Evolutionary conservation across 2,329 filamentous ascomycete species (phyloP).

Genomic region (Periconia sp.): DNA sequence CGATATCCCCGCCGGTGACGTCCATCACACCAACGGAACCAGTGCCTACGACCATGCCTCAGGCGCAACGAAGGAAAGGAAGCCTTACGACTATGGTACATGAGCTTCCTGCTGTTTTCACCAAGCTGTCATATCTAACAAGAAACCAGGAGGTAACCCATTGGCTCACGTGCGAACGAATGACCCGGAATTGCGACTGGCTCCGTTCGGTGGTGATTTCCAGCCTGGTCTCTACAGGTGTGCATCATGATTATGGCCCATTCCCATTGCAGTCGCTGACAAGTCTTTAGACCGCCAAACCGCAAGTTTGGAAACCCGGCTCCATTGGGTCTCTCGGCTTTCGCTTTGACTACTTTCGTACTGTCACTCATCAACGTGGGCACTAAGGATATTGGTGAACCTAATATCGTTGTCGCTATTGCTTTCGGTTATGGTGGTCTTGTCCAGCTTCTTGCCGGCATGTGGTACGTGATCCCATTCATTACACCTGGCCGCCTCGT

Average conservation of each 20-base stretch:
- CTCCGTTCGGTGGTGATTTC: constrained; percentile 55
- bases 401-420: constrained; percentile 52
- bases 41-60: constrained; percentile 43
- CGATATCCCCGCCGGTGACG: constrained; percentile 7
- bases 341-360: constrained; percentile 67
- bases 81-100: constrained; percentile 50
- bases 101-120: not conserved
- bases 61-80: constrained; percentile 39
- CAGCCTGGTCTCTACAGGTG: constrained; percentile 53
- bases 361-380: constrained; percentile 55
- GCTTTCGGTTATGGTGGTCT: constrained; percentile 55
- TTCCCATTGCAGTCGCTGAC: not conserved
- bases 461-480: constrained; percentile 52
- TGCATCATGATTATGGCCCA: not conserved
- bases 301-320: constrained; percentile 62
- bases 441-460: constrained; percentile 54
- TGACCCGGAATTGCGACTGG: constrained; percentile 48
- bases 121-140: not conserved
- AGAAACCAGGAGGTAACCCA: constrained; percentile 48
- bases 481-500: not conserved
- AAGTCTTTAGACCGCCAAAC: constrained; percentile 23
- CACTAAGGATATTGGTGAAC: constrained; percentile 44
- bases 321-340: constrained; percentile 62
- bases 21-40: constrained; percentile 28
- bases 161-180: constrained; percentile 54